Conservation (phyloP, 768 basidiomycete species). For the Butyriboletus loyo region DNA sequence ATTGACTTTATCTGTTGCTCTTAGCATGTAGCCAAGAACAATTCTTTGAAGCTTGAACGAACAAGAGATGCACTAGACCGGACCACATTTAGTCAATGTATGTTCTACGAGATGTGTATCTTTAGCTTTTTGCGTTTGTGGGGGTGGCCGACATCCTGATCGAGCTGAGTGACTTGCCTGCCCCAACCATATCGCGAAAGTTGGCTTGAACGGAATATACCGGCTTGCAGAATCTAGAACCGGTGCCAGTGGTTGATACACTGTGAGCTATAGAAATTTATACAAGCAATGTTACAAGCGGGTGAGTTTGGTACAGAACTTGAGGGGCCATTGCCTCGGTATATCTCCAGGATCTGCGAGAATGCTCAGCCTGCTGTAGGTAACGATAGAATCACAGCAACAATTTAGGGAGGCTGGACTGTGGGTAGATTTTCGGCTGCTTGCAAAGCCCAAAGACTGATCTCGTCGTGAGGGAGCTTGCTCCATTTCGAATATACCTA, state of each 20-base stretch:
- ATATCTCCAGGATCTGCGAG: neutral
- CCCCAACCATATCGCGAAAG: neutral
- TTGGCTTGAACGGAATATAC: neutral
- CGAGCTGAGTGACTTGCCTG: neutral
- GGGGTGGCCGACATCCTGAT: neutral
- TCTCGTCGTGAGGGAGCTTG: slow-evolving; percentile 58
- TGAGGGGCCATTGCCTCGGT: neutral
- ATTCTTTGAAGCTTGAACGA: neutral
- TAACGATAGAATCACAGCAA: neutral
- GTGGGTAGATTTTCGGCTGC: slow-evolving; percentile 37
- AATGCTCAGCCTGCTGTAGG: neutral
- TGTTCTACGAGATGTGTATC: neutral
- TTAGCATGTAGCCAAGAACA: neutral
- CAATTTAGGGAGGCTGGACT: slow-evolving; percentile 17
- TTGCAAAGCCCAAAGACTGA: slow-evolving; percentile 47
- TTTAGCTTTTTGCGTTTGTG: neutral
- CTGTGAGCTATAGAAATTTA: neutral
- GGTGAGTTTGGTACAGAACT: neutral
- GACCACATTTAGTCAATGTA: neutral
- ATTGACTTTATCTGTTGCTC: neutral
- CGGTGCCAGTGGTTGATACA: too few relatives aligned
- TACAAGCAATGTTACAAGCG: neutral
- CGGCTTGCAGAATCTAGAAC: neutral
- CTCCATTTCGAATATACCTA: slow-evolving; percentile 53
- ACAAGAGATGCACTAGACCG: neutral